Percentiles rank a stretch among this genome's conserved stretches.
These are phyloP conservation scores for Cornus suecica DNA, from an alignment of 148 eudicot species.

Conservation along the genomic window DNA sequence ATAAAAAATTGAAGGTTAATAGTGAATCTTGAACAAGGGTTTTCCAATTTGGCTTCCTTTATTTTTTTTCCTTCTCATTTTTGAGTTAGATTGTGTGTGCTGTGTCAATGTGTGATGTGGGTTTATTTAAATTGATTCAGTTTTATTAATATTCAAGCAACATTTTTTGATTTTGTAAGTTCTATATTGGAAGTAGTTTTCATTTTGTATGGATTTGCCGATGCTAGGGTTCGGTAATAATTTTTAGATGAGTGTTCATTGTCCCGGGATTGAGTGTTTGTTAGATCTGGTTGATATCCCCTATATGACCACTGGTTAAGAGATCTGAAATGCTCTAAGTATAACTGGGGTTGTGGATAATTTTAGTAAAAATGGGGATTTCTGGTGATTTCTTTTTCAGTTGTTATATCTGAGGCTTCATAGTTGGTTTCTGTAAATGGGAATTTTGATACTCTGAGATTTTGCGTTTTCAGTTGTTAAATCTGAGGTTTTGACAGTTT, in stretches of 20 bases:
- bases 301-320: no score
- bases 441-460: no score
- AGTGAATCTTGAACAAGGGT: background rate
- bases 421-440: background rate
- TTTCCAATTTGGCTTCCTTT: background rate
- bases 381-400: background rate
- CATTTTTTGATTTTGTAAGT: background rate
- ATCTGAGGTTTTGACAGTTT: background rate
- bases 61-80: no score
- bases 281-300: background rate
- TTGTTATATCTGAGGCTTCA: background rate
- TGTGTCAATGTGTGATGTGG: conserved; percentile 3
- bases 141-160: background rate
- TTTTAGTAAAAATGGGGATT: background rate
- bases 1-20: background rate
- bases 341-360: background rate
- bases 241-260: background rate
- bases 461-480: background rate
- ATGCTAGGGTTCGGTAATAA: background rate
- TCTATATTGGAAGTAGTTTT: conserved; percentile 2
- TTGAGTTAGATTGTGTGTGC: background rate
- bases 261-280: background rate
- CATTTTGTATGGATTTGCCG: background rate
- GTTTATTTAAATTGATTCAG: background rate
- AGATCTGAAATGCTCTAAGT: background rate